Conservation (phyloP, 768 basidiomycete genomes). For the Collybiopsis confluens region DNA sequence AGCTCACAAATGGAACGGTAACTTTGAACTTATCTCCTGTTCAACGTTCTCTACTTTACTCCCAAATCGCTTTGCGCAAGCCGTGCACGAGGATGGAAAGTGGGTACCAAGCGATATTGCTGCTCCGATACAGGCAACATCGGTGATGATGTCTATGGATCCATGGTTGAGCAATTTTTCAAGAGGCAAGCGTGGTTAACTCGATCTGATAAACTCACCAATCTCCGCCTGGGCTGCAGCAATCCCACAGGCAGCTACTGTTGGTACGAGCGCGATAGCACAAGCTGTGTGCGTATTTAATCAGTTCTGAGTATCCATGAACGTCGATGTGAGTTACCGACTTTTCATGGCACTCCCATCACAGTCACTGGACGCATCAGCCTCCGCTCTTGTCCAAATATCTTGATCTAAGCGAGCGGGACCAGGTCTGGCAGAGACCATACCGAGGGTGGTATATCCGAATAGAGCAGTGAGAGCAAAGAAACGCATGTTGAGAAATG, state of each 20-base stretch:
- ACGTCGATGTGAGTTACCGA: neutral
- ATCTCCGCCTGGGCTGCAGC: slow-evolving; percentile 3
- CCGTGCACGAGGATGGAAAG: neutral
- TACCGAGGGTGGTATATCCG: neutral
- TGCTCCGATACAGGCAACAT: slow-evolving; percentile 1
- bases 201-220: too few species aligned
- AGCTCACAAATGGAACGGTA: neutral
- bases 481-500: neutral
- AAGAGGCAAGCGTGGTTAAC: neutral
- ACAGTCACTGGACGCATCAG: neutral
- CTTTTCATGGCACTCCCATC: neutral
- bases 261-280: neutral
- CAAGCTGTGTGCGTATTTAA: neutral
- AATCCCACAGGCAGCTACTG: neutral
- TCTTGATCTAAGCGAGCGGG: neutral
- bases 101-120: neutral
- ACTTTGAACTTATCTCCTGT: neutral
- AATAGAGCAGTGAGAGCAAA: neutral
- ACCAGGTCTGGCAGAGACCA: neutral
- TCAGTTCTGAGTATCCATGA: neutral
- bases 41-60: neutral
- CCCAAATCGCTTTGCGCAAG: neutral
- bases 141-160: neutral
- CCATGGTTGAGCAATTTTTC: neutral
- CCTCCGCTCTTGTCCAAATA: neutral